Evolutionary conservation across 352 stramenopile genomes (phyloP), one percentile per base, ranked within the genome.

Genomic region (Phytophthora podocarpi): DNA sequence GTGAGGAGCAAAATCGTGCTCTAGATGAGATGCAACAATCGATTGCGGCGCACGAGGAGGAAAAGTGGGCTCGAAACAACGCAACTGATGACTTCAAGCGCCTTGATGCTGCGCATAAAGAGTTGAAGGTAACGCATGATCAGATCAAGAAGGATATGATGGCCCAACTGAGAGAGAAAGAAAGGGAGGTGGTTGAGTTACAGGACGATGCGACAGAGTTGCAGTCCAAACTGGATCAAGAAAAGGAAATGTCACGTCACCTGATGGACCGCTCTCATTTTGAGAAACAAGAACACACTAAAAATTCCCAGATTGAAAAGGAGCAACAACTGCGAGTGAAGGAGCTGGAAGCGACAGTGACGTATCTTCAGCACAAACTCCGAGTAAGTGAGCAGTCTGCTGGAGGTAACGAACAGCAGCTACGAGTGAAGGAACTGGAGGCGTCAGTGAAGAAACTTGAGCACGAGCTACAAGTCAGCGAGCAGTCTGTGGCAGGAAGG

Each of bases 151-250:
- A 57, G 9, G 53, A 87, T 30, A 36, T 58, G 11, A 48, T 40
- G 28, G 42, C 34, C 4, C 61, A 71, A 48, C 39, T 79, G 27
- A 56, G 70, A 20, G 67, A 74, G 34, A 85, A 78, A 45, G 61
- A 75, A 11, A 65, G 45, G 2, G 46, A 61, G 36, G 41, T 79
- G 24, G 32, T 23, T 3, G 72, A 80, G 10, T 59, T 89, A 20
- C 63, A 84, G 53, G 70, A 86, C n/a, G 69, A 86, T n/a, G 60
- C 84, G 11, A 56, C 63, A 16, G 78, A 89, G 34, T 53, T 93
- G 11, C 79, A 90, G 48, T 72, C 69, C n/a, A 78, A 85, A 36
- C 42, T 92, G 28, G 80, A 80, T 41, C 78, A 68, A 64, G 68
- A 74, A 48, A 83, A 78, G 58, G 75, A 73, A 65, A 80, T 62